Evolutionary conservation across 2,329 filamentous ascomycete species (phyloP).

Genomic region (Ophiostoma novo-ulmi): DNA sequence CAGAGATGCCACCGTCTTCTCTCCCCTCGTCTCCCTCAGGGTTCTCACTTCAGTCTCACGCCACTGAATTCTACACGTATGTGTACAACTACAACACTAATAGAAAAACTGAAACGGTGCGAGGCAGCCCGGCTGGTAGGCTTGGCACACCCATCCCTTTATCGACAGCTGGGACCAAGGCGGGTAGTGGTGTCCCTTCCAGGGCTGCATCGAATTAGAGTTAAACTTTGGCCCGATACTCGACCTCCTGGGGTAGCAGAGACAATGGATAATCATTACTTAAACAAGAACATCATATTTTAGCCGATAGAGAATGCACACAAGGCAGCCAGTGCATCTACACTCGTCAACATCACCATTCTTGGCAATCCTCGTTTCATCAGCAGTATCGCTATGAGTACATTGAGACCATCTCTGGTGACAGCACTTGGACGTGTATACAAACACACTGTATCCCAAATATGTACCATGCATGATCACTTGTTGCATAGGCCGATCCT

Average conservation of each 20-base stretch:
- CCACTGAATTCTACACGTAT: background rate
- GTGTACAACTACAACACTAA: background rate
- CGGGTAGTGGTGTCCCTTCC: constrained; percentile 12
- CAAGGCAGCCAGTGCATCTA: too few species aligned
- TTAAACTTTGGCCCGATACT: background rate
- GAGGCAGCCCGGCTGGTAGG: constrained; percentile 4
- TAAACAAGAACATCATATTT: too few species aligned
- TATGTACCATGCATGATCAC: background rate
- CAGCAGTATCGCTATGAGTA: background rate
- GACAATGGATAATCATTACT: background rate
- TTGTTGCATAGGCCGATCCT: background rate
- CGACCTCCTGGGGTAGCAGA: background rate
- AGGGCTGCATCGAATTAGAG: background rate
- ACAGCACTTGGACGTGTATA: background rate
- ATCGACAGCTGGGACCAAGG: constrained; percentile 19
- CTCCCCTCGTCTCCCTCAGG: background rate
- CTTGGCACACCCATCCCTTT: constrained; percentile 21
- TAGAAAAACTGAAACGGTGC: background rate
- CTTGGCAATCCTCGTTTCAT: background rate
- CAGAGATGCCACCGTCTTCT: constrained; percentile 13
- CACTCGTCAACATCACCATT: background rate
- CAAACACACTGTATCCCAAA: background rate
- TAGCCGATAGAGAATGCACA: too few species aligned
- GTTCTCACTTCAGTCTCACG: background rate
- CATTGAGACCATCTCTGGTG: background rate